Percentiles rank a stretch among this genome's conserved stretches.
Conservation (phyloP, 2,329 filamentous ascomycete species). For the Apiospora phragmitis region DNA sequence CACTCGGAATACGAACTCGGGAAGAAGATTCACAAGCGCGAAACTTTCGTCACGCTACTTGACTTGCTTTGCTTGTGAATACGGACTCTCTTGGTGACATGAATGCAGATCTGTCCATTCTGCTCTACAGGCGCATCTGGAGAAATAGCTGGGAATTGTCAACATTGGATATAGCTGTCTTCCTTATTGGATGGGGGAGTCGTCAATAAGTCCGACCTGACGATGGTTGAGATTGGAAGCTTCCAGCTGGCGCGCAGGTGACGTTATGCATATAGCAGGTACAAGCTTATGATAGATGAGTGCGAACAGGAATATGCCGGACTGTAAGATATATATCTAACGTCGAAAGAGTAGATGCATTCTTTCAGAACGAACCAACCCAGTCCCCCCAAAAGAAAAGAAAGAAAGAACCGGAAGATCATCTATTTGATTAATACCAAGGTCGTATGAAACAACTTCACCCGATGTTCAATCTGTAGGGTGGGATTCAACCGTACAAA, state of each 20-base stretch:
- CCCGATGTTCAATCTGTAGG: neutral
- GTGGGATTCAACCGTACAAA: neutral
- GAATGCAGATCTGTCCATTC: neutral
- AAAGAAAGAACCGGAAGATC: neutral
- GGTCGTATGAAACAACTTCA: neutral
- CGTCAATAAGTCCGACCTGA: neutral
- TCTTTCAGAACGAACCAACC: neutral
- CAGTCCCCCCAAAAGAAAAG: neutral
- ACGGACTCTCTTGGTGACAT: neutral
- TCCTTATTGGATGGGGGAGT: neutral
- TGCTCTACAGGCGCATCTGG: neutral
- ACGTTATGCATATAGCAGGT: neutral
- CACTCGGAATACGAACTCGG: neutral
- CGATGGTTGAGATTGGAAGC: neutral
- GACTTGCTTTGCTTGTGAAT: neutral
- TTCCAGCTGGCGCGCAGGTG: slow-evolving; percentile 2
- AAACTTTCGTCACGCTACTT: neutral
- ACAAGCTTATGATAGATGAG: neutral
- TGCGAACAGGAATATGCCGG: neutral
- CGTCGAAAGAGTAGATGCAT: neutral
- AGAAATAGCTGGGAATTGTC: too few relatives aligned
- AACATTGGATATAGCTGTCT: too few relatives aligned
- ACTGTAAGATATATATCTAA: neutral
- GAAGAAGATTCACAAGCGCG: neutral
- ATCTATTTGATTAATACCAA: neutral